Evolutionary conservation across 129 eudicot species (phyloP), one percentile per base, ranked within the genome.

Genomic region (Artemisia tridentata): DNA sequence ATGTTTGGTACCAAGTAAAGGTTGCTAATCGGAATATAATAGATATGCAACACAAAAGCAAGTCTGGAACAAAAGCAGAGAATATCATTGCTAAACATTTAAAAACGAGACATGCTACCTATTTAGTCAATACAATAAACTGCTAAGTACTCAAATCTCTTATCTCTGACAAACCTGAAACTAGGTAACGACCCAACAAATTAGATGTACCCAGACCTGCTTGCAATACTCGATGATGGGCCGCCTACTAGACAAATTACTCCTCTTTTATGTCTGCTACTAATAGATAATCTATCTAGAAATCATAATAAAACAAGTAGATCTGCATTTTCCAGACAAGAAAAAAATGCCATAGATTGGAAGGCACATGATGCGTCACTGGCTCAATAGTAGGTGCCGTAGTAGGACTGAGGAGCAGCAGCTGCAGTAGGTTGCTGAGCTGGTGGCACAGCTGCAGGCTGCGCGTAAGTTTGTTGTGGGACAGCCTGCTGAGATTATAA

Each of bases 401-500:
- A 91, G 74, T 91, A 91, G 23, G 77, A 15, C 54, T 81, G 86
- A 12, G 97, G 68, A 51, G 85, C 79, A 45, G 18, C 69, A 17
- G 81, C 89, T 1, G 91, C 83, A 9, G 91, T 53, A 45, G 97
- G 80, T 68, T 79, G 97, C 72, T 73, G 93, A 8, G 72, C 86
- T 60, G 68, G 75, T 18, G 70, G 63, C 12, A 54, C 58, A 0
- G 54, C 76, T 10, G 68, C 74, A 18, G 97, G 81, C 73, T 88
- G 97, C 8, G 78, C 79, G 29, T 89, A 89, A 59, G 71, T 71
- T 65, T 85, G 97, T 72, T 85, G 95, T n/a, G 95, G 91, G 52
- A 50, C 83, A 48, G 96, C 85, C 92, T 92, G 91, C 69, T 58
- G 71, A 57, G 59, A 60, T 76, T 6, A 11, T 55, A 74, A 19